A percentile compares a stretch with the other conserved stretches of the same genome.
phyloP scores from a whole-genome alignment of 2,329 filamentous ascomycete species.

The Zasmidium angulare region DNA sequence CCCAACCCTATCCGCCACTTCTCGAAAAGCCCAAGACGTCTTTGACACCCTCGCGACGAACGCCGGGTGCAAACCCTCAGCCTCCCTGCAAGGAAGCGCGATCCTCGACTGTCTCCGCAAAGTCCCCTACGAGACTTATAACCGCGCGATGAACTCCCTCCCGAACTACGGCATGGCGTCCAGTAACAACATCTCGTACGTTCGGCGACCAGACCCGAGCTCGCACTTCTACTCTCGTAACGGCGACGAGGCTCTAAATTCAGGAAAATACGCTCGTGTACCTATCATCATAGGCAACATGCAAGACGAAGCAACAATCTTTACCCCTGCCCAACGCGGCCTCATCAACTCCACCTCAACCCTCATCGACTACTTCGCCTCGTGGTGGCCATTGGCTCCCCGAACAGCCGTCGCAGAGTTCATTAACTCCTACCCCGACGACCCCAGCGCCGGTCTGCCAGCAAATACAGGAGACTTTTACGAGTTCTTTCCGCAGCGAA shows the following conservation, averaged over 20 bases:
- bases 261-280: neutral
- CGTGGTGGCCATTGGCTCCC: neutral
- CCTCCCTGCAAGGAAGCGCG: neutral
- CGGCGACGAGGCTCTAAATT: neutral
- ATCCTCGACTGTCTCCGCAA: neutral
- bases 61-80: neutral
- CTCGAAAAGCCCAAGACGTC: neutral
- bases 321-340: neutral
- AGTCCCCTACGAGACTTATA: neutral
- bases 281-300: neutral
- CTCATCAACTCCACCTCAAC: neutral
- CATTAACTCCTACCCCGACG: neutral
- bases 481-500: neutral
- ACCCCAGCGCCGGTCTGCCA: neutral
- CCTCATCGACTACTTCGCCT: neutral
- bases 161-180: neutral
- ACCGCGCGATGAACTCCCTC: neutral
- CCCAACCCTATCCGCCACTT: neutral
- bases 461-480: neutral
- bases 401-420: neutral
- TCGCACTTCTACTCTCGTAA: neutral
- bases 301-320: neutral
- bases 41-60: neutral
- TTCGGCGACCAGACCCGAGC: neutral
- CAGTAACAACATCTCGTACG: neutral